Conservation (phyloP, 768 basidiomycete species). For the Pleurotus tuoliensis region DNA sequence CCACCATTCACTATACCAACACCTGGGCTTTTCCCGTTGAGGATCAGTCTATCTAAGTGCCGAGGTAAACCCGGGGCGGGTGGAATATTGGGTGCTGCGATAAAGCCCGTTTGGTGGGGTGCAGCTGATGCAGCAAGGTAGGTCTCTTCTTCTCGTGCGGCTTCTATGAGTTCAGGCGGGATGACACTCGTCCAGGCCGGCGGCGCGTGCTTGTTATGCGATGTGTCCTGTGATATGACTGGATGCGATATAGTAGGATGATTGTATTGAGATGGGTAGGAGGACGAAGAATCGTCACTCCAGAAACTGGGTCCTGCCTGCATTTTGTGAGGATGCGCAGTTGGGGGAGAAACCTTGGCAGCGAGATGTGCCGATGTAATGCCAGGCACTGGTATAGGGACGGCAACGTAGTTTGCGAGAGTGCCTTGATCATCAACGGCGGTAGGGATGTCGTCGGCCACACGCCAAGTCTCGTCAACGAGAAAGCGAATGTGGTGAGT, state of each 20-base stretch:
- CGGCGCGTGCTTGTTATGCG: constrained; percentile 18
- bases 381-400: constrained; percentile 27
- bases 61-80: constrained; percentile 85
- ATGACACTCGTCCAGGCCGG: constrained; percentile 74
- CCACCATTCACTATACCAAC: constrained; percentile 18
- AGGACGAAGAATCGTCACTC: constrained; percentile 23
- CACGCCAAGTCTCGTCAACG: constrained; percentile 85
- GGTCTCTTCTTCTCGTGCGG: constrained; percentile 80
- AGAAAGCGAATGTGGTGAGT: constrained; percentile 95
- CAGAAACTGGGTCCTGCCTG: constrained; percentile 38
- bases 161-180: constrained; percentile 72
- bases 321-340: constrained; percentile 17
- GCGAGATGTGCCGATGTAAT: background rate
- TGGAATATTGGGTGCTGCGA: constrained; percentile 76
- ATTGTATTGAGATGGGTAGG: constrained; percentile 15
- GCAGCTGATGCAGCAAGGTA: constrained; percentile 52
- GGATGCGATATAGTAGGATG: constrained; percentile 6
- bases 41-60: constrained; percentile 90
- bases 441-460: constrained; percentile 70
- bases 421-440: constrained; percentile 94
- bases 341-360: constrained; percentile 22
- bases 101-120: constrained; percentile 24
- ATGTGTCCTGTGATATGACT: constrained; percentile 7
- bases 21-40: constrained; percentile 52
- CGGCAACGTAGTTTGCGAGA: constrained; percentile 90